Evolutionary conservation across 2,329 filamentous ascomycete species (phyloP), one percentile per base, ranked within the genome.

Genomic region (Hypoxylon sp.): DNA sequence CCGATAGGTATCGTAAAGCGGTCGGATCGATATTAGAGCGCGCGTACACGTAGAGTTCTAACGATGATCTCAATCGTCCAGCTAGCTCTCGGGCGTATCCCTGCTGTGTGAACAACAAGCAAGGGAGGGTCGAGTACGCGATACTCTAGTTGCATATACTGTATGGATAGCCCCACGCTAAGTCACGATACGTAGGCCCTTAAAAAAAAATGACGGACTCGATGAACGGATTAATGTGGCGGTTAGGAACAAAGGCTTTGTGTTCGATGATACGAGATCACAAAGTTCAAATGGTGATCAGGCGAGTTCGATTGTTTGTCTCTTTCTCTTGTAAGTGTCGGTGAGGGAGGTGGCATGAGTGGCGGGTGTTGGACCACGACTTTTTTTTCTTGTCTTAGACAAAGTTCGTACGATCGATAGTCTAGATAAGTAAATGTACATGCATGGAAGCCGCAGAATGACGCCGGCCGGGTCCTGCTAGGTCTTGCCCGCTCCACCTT

Each of bases 321-420:
- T n/a, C n/a, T 15, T 5, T 5, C 24, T 27, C 29, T 53, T 19
- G 29, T 10, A 52, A 60, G 32, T 31, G 56, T 66, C 63, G 63
- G 64, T 67, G 58, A 58, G 37, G 42, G 17, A 31, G 15, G 62
- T 63, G 53, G 58, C n/a, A 47, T 52, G 63, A 62, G 57, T 69
- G 62, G 55, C 54, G 21, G 50, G 24, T 42, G 31, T 66, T 66
- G 32, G 19, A 66, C 48, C 67, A 57, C 35, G 58, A 69, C 50
- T 53, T 54, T 44, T 47, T n/a, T 62, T 58, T 55, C 10, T 42
- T n/a, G 21, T 56, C 53, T 60, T 17, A 48, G 39, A 58, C 57
- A 57, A 61, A 69, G 51, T 67, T 69, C 58, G 67, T 66, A 69
- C 51, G 67, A 67, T 69, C 54, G 66, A 65, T 68, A 58, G 27